These are phyloP conservation scores for Psilocybe subaeruginosa DNA, from an alignment of 768 basidiomycete genomes.

Conservation along the genomic window DNA sequence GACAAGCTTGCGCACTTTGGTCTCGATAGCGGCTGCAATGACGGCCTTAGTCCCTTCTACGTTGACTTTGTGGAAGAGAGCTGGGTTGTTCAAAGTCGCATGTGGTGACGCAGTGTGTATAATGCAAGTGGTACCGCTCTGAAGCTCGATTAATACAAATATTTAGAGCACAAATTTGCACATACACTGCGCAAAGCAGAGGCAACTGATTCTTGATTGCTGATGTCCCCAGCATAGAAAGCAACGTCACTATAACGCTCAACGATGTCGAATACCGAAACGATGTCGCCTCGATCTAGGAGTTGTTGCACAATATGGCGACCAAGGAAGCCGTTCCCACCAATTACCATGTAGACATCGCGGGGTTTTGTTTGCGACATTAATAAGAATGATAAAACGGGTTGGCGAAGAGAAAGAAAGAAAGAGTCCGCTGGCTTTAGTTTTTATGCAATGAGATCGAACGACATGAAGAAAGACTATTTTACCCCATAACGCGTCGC, in stretches of 20 bases:
- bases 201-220: conserved; percentile 70
- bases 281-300: conserved; percentile 74
- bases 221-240: conserved; percentile 91
- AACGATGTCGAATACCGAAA: conserved; percentile 90
- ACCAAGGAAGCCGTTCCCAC: conserved; percentile 92
- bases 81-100: conserved; percentile 62
- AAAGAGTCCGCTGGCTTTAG: not conserved
- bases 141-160: conserved; percentile 5
- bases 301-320: conserved; percentile 90
- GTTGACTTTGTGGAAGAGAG: conserved; percentile 90
- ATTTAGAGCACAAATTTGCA: conserved; percentile 9
- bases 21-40: conserved; percentile 77
- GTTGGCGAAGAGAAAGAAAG: not conserved
- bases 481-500: conserved; percentile 34
- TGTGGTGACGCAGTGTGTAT: conserved; percentile 94
- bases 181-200: conserved; percentile 75
- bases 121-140: conserved; percentile 87
- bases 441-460: conserved; percentile 16
- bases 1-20: conserved; percentile 82
- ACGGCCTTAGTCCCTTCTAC: conserved; percentile 88
- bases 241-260: conserved; percentile 86
- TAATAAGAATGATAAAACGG: not conserved
- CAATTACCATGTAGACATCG: conserved; percentile 89
- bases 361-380: conserved; percentile 35
- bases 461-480: conserved; percentile 27